These are phyloP conservation scores for Verticillium alfalfae DNA, from an alignment of 2,329 filamentous ascomycete genomes.

Conservation along the genomic window DNA sequence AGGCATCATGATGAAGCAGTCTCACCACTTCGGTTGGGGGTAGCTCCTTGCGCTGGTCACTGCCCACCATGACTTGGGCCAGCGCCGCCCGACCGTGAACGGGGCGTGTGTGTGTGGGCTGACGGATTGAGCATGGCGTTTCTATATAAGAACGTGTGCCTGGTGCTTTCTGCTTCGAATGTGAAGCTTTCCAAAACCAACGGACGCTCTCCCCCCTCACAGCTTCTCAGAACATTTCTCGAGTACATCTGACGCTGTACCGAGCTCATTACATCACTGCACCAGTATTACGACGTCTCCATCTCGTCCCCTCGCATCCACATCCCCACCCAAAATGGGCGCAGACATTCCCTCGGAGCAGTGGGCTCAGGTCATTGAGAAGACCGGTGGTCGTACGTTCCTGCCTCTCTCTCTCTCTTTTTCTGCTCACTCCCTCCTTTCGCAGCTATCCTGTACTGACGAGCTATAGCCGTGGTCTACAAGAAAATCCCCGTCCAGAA, in stretches of 20 bases:
- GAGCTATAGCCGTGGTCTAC: constrained; percentile 52
- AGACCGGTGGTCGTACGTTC: constrained; percentile 64
- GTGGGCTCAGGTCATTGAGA: constrained; percentile 87
- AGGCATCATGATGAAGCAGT: not conserved
- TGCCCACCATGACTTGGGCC: not conserved
- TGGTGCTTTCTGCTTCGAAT: not conserved
- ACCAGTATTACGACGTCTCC: not conserved
- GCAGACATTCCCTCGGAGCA: constrained; percentile 67
- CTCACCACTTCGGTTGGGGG: not conserved
- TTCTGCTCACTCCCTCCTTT: no score
- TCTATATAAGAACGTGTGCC: not conserved
- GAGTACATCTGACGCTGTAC: no score
- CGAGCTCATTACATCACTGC: not conserved
- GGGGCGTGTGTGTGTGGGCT: not conserved
- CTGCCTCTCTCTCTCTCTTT: not conserved
- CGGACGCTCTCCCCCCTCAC: not conserved
- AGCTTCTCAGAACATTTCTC: not conserved
- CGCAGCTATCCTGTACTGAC: not conserved
- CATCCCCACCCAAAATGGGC: constrained; percentile 15
- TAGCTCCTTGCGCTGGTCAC: not conserved
- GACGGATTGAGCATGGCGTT: not conserved
- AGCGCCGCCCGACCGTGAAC: not conserved
- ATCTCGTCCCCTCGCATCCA: not conserved
- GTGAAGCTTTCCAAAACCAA: not conserved
- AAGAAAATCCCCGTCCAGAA: constrained; percentile 77